These are phyloP conservation scores for Phytophthora multivora DNA, from an alignment of 352 stramenopile species.

Conservation along the genomic window DNA sequence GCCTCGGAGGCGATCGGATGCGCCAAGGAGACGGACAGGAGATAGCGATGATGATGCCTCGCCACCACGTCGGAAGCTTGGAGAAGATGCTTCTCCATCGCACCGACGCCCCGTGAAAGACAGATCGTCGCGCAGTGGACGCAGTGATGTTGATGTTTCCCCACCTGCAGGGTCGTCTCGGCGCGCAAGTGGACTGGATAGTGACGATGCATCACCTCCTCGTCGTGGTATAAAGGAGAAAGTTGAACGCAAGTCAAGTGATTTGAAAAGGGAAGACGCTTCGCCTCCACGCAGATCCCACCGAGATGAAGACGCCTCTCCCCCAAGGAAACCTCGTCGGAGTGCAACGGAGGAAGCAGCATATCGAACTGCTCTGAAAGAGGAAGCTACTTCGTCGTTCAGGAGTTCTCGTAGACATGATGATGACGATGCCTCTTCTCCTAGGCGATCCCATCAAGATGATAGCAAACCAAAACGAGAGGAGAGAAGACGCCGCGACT, in stretches of 20 bases:
- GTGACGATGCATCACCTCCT: conserved; percentile 24
- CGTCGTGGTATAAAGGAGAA: conserved; percentile 3
- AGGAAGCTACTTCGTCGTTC: conserved; percentile 24
- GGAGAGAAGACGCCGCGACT: conserved; percentile 9
- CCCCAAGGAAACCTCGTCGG: too few relatives aligned
- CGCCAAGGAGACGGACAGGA: conserved; percentile 9
- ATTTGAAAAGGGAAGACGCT: too few relatives aligned
- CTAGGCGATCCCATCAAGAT: conserved; percentile 22
- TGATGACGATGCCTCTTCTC: conserved; percentile 32
- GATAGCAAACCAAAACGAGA: conserved; percentile 3
- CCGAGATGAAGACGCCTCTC: too few relatives aligned
- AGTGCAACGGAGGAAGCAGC: conserved; percentile 3
- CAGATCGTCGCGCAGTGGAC: neutral
- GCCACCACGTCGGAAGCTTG: conserved; percentile 22
- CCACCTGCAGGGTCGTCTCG: conserved; percentile 3
- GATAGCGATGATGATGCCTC: conserved; percentile 29
- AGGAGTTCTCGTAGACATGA: conserved; percentile 15
- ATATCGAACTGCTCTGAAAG: conserved; percentile 1
- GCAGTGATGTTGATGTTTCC: conserved; percentile 17
- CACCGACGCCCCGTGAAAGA: neutral
- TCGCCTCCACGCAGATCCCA: too few relatives aligned
- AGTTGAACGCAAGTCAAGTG: too few relatives aligned
- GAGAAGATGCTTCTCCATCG: conserved; percentile 22
- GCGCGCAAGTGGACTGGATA: conserved; percentile 1
- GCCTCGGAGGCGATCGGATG: conserved; percentile 19